Evolutionary conservation across 257 asterid species (phyloP), one percentile per base, ranked within the genome.

Genomic region (Thymus quinquecostatus): DNA sequence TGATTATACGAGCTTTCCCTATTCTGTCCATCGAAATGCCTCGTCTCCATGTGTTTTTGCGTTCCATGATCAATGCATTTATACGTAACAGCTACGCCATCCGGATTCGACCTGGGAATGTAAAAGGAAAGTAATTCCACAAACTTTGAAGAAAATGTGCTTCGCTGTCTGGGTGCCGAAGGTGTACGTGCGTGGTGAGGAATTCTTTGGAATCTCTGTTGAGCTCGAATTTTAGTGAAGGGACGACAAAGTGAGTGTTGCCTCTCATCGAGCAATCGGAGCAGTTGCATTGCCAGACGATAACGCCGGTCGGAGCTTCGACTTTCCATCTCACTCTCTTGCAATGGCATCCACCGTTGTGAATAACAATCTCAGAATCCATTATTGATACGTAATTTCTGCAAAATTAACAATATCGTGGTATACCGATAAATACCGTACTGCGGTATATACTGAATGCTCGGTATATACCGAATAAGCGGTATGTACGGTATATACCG

Each of bases 291-390:
- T 75, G 70, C 98, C 97, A 93, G 77, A 78, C 89, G 4, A 89
- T 81, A 0, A 21, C 21, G 6, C 91, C 82, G 12, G 82, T 48
- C 12, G 92, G 83, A 13, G 94, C 98, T 60, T 55, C 76, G 2
- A 83, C 96, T 72, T 43, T 70, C 98, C 97, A 91, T 70, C 92
- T 80, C 6, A 93, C 88, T 3, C 74, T 77, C 64, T 73, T 86
- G 84, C 97, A 93, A 76, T 93, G 97, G 69, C 98, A 93, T 72
- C 98, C 96, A 38, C 98, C 98, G 8, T 70, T 64, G 76, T 93
- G 98, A 49, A 69, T 41, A n/a, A 84, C 50, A 62, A 79, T 47
- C 74, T 82, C 76, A 0, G 87, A 36, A 27, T 79, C 89, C 95
- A 85, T 86, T 64, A 21, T 21, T 3, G 1, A 30, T 61, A 41